Conservation (phyloP, 169 alveolate species). For the Plasmodium inui region DNA sequence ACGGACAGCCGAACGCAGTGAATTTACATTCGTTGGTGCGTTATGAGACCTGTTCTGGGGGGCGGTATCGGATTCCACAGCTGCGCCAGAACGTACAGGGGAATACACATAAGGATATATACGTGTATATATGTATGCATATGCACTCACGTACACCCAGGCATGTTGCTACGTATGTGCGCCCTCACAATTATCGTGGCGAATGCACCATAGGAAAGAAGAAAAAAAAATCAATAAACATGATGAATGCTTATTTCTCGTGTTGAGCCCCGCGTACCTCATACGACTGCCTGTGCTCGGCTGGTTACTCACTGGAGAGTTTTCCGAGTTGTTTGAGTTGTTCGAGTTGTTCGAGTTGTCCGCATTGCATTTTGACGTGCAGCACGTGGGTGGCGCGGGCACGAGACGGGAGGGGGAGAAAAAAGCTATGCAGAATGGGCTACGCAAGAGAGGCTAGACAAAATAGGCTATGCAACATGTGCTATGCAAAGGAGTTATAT, state of each 20-base stretch:
- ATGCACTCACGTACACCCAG: neutral
- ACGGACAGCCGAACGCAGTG: neutral
- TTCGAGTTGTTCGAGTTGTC: no score
- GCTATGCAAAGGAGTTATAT: neutral
- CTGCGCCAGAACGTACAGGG: neutral
- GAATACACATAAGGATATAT: neutral
- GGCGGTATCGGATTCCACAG: neutral
- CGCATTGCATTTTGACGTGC: neutral
- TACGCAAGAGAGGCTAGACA: neutral
- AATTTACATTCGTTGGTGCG: neutral
- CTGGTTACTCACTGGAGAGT: neutral
- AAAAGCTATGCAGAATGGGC: neutral
- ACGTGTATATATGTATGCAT: neutral
- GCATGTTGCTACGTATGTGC: neutral
- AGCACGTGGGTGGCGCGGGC: neutral
- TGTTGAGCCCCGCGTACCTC: neutral
- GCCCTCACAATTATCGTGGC: neutral
- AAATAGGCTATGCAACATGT: no score
- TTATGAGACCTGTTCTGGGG: neutral
- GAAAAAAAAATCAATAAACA: neutral
- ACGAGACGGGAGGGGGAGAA: neutral
- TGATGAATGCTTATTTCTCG: conserved; percentile 8
- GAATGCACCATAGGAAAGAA: neutral
- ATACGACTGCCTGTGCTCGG: neutral
- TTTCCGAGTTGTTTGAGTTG: neutral